phyloP scores from a whole-genome alignment of 345 rosid species.

The Cochlearia excelsa region DNA sequence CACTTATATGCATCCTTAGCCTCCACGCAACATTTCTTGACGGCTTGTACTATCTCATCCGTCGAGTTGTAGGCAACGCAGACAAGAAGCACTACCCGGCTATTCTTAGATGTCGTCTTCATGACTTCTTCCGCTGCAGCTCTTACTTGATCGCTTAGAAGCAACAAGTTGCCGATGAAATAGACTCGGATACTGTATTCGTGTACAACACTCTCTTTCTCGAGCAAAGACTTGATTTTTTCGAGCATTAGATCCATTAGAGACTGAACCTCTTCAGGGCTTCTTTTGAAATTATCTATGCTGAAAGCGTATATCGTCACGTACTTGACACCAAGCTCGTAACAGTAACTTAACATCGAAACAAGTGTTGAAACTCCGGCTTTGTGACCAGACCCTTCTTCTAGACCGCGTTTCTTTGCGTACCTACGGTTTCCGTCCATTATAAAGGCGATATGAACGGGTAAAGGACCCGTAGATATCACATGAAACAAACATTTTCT shows the following conservation, averaged over 20 bases:
- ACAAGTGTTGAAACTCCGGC: slow-evolving; percentile 60
- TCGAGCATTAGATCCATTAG: slow-evolving; percentile 78
- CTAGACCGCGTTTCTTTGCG: slow-evolving; percentile 34
- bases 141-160: slow-evolving; percentile 45
- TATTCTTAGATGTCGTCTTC: slow-evolving; percentile 52
- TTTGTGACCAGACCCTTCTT: slow-evolving; percentile 37
- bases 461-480: slow-evolving; percentile 51
- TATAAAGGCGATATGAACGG: slow-evolving; percentile 62
- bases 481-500: slow-evolving; percentile 47
- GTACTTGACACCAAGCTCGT: slow-evolving; percentile 63
- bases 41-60: slow-evolving; percentile 80
- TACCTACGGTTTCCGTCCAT: slow-evolving; percentile 54
- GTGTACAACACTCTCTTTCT: slow-evolving; percentile 56
- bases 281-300: slow-evolving; percentile 74
- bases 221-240: slow-evolving; percentile 58
- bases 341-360: slow-evolving; percentile 61
- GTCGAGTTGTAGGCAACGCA: slow-evolving; percentile 63
- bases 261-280: slow-evolving; percentile 64
- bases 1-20: slow-evolving; percentile 18
- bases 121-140: slow-evolving; percentile 62
- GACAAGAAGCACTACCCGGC: slow-evolving; percentile 36
- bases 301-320: slow-evolving; percentile 71
- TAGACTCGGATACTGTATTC: slow-evolving; percentile 55
- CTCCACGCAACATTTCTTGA: slow-evolving; percentile 50
- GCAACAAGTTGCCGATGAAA: slow-evolving; percentile 46